phyloP scores from a whole-genome alignment of 176 grass and related monocot species.

The Hordeum marinum region DNA sequence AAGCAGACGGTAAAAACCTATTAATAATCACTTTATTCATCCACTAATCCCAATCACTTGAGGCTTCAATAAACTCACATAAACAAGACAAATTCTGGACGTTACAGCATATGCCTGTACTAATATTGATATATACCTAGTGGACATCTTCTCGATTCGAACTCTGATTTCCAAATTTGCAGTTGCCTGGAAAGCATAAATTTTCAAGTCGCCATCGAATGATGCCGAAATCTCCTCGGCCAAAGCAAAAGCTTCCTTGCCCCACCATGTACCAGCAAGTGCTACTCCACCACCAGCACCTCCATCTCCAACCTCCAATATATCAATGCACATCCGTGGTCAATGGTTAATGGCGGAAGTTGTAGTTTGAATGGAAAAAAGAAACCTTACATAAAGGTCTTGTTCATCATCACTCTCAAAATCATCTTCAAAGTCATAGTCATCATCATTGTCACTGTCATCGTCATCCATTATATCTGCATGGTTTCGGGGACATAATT shows the following conservation, averaged over 20 bases:
- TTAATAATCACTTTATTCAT: background rate
- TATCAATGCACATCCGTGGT: background rate
- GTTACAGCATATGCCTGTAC: background rate
- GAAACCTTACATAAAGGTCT: constrained; percentile 42
- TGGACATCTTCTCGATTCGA: constrained; percentile 93
- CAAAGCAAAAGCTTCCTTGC: constrained; percentile 76
- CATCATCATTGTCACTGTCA: constrained; percentile 2
- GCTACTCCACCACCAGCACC: constrained; percentile 83
- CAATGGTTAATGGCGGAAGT: background rate
- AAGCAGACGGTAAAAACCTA: background rate
- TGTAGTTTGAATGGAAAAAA: constrained; percentile 3
- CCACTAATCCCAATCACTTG: background rate
- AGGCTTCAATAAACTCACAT: background rate
- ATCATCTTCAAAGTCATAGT: constrained; percentile 46
- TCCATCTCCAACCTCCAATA: constrained; percentile 84
- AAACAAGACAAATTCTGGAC: background rate
- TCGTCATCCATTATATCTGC: constrained; percentile 39
- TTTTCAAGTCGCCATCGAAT: constrained; percentile 68
- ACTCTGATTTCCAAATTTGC: constrained; percentile 56
- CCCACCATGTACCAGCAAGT: constrained; percentile 76
- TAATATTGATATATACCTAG: constrained; percentile 43
- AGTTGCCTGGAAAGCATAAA: constrained; percentile 88
- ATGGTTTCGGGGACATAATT: background rate
- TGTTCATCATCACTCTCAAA: constrained; percentile 54
- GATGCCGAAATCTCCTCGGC: constrained; percentile 65